A percentile compares a stretch with the other conserved stretches of the same genome.
phyloP scores from a whole-genome alignment of 2,329 filamentous ascomycete genomes.

The Sclerotinia nivalis region DNA sequence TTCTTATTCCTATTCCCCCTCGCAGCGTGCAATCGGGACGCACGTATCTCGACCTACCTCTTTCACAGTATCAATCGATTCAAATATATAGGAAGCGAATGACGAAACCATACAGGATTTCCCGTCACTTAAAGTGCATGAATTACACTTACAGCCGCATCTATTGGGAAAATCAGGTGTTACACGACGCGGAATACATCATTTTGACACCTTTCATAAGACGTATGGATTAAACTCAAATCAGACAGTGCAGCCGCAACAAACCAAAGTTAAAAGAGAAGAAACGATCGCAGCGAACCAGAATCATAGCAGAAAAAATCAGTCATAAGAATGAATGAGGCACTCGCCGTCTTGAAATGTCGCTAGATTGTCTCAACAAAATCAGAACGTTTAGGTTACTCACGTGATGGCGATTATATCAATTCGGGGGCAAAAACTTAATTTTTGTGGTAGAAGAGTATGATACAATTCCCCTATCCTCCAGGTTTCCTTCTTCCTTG shows the following conservation, averaged over 20 bases:
- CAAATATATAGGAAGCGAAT: too few species aligned
- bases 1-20: too few species aligned
- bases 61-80: too few species aligned
- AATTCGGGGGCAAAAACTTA: background rate
- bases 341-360: background rate
- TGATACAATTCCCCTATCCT: slow-evolving; percentile 7
- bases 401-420: background rate
- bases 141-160: too few species aligned
- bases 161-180: too few species aligned
- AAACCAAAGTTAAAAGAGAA: background rate
- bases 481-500: background rate
- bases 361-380: too few species aligned
- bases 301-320: too few species aligned
- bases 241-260: too few species aligned
- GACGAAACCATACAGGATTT: too few species aligned
- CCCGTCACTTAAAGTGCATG: too few species aligned
- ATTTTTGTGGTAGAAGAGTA: background rate
- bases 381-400: background rate
- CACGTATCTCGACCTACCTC: too few species aligned
- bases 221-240: background rate
- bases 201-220: background rate
- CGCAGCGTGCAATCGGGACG: too few species aligned
- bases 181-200: background rate
- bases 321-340: background rate
- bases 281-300: background rate